Evolutionary conservation across 768 basidiomycete species (phyloP).

Genomic region (Termitomyces sp.): DNA sequence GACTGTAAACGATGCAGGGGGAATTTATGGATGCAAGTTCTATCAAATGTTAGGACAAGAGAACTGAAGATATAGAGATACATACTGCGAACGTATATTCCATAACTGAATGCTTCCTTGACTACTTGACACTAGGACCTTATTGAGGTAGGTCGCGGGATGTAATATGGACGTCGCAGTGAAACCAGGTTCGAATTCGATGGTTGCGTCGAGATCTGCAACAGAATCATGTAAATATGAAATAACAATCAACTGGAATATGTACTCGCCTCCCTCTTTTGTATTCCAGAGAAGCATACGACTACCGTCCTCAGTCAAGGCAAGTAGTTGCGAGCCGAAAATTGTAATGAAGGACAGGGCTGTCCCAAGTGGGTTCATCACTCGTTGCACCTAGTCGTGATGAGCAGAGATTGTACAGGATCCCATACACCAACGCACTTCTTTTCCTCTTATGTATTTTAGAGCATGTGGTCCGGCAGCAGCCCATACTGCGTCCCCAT

Average conservation of each 20-base stretch:
- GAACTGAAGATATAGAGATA: neutral
- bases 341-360: slow-evolving; percentile 60
- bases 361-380: slow-evolving; percentile 61
- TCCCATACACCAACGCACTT: slow-evolving; percentile 37
- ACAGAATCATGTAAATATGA: slow-evolving; percentile 4
- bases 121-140: slow-evolving; percentile 78
- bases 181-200: slow-evolving; percentile 81
- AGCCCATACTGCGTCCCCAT: slow-evolving; percentile 84
- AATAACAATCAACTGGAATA: neutral
- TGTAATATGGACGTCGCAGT: slow-evolving; percentile 84
- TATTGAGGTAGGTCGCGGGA: slow-evolving; percentile 96
- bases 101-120: slow-evolving; percentile 88
- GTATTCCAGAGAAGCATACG: slow-evolving; percentile 79
- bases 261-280: slow-evolving; percentile 38
- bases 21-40: slow-evolving; percentile 83
- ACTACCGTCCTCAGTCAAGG: slow-evolving; percentile 72
- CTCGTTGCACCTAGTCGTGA: slow-evolving; percentile 42
- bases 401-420: slow-evolving; percentile 7
- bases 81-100: slow-evolving; percentile 84
- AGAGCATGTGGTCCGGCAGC: slow-evolving; percentile 62
- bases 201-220: slow-evolving; percentile 55
- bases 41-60: slow-evolving; percentile 21
- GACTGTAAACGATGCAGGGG: slow-evolving; percentile 46
- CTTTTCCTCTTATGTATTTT: slow-evolving; percentile 86
- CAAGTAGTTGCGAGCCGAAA: slow-evolving; percentile 79